phyloP scores from a whole-genome alignment of 805 yeast species.

The Spathaspora girioi region DNA sequence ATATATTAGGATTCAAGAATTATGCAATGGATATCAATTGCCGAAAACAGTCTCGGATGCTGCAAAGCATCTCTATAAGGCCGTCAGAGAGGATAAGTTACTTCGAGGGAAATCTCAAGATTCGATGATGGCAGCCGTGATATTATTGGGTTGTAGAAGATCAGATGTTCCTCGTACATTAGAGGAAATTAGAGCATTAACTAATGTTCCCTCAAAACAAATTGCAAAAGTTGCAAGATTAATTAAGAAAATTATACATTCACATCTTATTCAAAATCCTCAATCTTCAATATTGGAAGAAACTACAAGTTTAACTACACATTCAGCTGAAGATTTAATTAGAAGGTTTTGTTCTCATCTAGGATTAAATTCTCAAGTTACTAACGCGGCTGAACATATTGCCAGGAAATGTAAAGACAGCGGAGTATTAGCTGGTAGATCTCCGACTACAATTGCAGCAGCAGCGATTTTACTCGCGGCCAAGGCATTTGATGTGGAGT shows the following conservation, averaged over 20 bases:
- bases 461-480: conserved; percentile 93
- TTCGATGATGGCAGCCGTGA: conserved; percentile 92
- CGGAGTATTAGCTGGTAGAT: conserved; percentile 91
- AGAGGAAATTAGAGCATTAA: conserved; percentile 90
- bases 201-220: conserved; percentile 88
- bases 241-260: conserved; percentile 56
- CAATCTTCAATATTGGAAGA: conserved; percentile 39
- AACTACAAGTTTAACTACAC: conserved; percentile 66
- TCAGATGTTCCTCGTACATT: conserved; percentile 91
- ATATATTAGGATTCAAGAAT: conserved; percentile 82
- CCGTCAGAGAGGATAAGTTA: conserved; percentile 80
- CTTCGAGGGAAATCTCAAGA: conserved; percentile 88
- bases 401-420: conserved; percentile 84
- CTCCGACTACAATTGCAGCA: conserved; percentile 96
- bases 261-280: conserved; percentile 51
- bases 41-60: conserved; percentile 95
- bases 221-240: conserved; percentile 85
- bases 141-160: conserved; percentile 87
- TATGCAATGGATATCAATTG: conserved; percentile 92
- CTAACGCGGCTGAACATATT: conserved; percentile 91
- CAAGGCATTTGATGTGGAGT: conserved; percentile 67
- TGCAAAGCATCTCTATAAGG: conserved; percentile 90
- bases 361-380: conserved; percentile 76
- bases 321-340: conserved; percentile 88
- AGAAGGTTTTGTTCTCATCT: conserved; percentile 92